Evolutionary conservation across 2,329 filamentous ascomycete species (phyloP).

Genomic region (Epichloe uncinata): DNA sequence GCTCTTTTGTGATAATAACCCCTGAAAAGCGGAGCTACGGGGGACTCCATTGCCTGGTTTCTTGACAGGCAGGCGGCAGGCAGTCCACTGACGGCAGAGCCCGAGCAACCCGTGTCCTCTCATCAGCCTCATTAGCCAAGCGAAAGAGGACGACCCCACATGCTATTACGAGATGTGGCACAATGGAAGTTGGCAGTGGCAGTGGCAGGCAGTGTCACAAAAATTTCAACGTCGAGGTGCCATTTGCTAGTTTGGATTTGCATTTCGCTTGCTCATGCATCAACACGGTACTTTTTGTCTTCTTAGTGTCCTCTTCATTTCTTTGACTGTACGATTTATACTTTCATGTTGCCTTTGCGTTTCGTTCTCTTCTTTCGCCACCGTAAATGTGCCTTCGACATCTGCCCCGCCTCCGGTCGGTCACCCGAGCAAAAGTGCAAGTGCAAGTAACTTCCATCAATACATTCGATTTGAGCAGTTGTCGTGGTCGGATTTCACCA

Average conservation of each 20-base stretch:
- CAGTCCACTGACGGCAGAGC: too few species aligned
- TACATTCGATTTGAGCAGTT: too few species aligned
- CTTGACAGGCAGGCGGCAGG: too few species aligned
- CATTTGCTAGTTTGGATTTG: background rate
- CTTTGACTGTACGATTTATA: background rate
- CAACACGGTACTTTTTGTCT: background rate
- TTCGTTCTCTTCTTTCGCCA: background rate
- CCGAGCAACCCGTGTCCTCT: background rate
- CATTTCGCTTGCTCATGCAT: background rate
- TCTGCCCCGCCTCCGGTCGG: background rate
- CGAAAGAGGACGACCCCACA: slow-evolving; percentile 3
- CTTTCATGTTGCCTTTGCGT: background rate
- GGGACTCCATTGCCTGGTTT: too few species aligned
- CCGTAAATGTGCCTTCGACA: background rate
- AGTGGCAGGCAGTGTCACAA: background rate
- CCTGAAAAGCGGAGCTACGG: too few species aligned
- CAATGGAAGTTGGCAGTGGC: background rate
- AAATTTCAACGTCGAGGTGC: background rate
- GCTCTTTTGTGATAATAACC: too few species aligned
- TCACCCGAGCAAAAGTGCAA: too few species aligned
- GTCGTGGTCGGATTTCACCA: too few species aligned
- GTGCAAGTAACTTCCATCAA: too few species aligned
- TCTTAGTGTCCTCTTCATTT: background rate
- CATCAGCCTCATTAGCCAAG: slow-evolving; percentile 3
- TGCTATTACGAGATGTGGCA: background rate